Conservation (phyloP, 345 rosid species). For the Rhodomyrtus tomentosa region DNA sequence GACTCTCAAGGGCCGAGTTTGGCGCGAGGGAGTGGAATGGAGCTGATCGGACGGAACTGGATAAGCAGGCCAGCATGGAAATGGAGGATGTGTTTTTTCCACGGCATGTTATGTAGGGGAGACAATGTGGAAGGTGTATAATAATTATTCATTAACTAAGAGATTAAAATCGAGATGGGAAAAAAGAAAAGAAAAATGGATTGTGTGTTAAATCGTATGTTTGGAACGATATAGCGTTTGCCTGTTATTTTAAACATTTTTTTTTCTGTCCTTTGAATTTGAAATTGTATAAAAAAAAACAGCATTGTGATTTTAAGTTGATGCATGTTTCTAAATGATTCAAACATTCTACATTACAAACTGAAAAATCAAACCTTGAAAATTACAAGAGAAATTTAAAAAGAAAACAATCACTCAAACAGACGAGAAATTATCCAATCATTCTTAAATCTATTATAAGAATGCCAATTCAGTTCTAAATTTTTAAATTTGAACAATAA, state of each 20-base stretch:
- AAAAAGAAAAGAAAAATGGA: background rate
- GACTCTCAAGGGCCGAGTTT: background rate
- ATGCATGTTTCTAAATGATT: rapidly evolving
- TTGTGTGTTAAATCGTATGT: background rate
- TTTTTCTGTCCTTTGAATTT: background rate
- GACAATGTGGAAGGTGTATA: rapidly evolving
- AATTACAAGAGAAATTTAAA: background rate
- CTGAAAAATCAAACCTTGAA: background rate
- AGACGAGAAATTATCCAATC: rapidly evolving
- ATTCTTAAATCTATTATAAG: background rate
- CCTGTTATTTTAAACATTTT: background rate
- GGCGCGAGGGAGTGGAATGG: background rate
- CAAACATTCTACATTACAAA: background rate
- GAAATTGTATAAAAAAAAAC: no score
- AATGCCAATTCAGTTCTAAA: rapidly evolving
- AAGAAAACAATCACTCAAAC: background rate
- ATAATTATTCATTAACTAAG: background rate
- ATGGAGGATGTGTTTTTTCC: background rate
- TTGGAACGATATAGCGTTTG: background rate
- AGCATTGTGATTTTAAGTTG: background rate
- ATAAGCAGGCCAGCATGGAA: background rate
- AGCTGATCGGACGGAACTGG: background rate
- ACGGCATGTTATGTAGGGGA: rapidly evolving
- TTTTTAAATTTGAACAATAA: rapidly evolving
- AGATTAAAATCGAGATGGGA: background rate